A percentile compares a stretch with the other conserved stretches of the same genome.
phyloP scores from a whole-genome alignment of 2,329 filamentous ascomycete species.

The Trichophyton benhamiae region DNA sequence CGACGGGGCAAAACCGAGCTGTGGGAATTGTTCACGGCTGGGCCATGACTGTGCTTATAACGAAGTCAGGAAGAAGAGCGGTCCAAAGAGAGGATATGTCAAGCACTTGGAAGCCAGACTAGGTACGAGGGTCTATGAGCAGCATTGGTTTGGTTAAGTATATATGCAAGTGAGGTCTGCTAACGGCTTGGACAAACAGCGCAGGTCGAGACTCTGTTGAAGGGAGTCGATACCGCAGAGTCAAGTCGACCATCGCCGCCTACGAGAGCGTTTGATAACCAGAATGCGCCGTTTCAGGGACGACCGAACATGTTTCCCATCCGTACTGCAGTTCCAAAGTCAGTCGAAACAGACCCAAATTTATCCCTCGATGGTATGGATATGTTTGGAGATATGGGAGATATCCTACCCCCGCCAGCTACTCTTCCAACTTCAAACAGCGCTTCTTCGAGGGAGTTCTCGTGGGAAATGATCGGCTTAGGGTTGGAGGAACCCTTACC shows the following conservation, averaged over 20 bases:
- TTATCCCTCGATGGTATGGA: conserved; percentile 1
- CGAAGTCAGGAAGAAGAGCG: conserved; percentile 85
- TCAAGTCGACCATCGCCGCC: neutral
- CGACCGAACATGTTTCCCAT: neutral
- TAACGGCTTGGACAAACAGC: conserved; percentile 39
- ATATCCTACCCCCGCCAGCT: conserved; percentile 11
- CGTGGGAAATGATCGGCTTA: conserved; percentile 76
- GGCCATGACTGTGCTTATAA: conserved; percentile 83
- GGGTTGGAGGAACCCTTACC: conserved; percentile 75
- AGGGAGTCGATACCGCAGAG: conserved; percentile 53
- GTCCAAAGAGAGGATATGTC: conserved; percentile 86
- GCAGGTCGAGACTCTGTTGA: conserved; percentile 84
- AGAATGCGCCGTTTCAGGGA: neutral
- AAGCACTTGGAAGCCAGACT: conserved; percentile 86
- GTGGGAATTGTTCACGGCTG: conserved; percentile 76
- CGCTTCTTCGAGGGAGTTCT: conserved; percentile 39
- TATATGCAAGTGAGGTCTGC: neutral
- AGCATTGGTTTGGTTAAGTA: neutral
- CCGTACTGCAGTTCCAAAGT: neutral
- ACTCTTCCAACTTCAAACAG: conserved; percentile 16
- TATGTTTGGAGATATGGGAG: neutral
- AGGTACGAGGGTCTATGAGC: conserved; percentile 46
- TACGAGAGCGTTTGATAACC: neutral
- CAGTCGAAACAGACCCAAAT: neutral
- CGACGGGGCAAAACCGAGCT: conserved; percentile 72